Base-by-base conservation (phyloP, 2,329 filamentous ascomycete species). In the Helotiales sp. region DNA sequence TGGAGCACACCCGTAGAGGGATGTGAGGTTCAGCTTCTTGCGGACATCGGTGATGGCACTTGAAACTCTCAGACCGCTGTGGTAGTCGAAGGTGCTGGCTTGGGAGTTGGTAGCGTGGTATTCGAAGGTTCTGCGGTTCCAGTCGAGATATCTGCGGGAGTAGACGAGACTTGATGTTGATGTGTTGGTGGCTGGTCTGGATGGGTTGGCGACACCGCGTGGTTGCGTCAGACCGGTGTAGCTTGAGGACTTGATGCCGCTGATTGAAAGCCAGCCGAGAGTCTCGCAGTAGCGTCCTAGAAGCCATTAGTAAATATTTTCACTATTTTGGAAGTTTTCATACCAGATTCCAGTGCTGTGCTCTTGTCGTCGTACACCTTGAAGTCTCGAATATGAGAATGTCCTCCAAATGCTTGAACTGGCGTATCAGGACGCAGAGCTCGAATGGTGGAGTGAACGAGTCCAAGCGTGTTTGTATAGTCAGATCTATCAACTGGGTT, bases 351-450 rank as follows among this genome's bases (percentile, higher is more conserved):
- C 7, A 97, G 83, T 1, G 90, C 93, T 67, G 91, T 89, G 0
- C 93, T 89, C 63, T 87, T 89, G 55, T 86, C 85, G 78, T 97
- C 94, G 73, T 92, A 97, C 64, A 85, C 87, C 50, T 87, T 87
- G 71, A 93, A 92, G 76, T 97, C 94, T 10, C 94, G 88, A 40
- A 97, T 91, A 75, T 97, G 94, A 0, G 88, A 88, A 75, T 97
- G 94, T 0, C 94, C 94, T 10, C 92, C 94, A 68, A 97, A 95
- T 79, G 96, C 92, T 69, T 91, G 91, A 66, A 97, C 95, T 0
- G 94, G 93, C 0, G 86, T 91, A 72, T 92, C 86, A 86, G 89
- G 91, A 70, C 92, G 89, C 66, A 86, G 83, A 61, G 87, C 84
- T 22, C 94, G 87, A 73, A 97, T 93, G 11, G 89, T 91, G 20